Percentiles rank a stretch among this genome's conserved stretches.
Conservation (phyloP, 352 stramenopile genomes). For the Phytophthora pinifolia region DNA sequence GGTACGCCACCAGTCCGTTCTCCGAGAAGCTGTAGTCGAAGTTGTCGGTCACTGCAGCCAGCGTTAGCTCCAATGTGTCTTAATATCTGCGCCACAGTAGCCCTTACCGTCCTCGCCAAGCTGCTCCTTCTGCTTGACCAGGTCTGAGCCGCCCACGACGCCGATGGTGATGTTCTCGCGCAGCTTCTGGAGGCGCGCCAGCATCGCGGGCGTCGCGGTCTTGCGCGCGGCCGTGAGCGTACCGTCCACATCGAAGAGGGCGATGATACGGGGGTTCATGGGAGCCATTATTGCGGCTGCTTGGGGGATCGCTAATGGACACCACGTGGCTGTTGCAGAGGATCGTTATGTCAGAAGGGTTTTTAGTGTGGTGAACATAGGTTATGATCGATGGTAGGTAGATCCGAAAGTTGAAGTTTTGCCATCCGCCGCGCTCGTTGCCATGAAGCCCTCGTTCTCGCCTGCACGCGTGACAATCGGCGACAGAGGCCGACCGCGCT, state of each 20-base stretch:
- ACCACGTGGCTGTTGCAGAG: constrained; percentile 15
- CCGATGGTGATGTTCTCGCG: constrained; percentile 95
- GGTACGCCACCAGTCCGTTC: constrained; percentile 98
- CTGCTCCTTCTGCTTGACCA: constrained; percentile 99
- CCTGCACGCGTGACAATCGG: constrained; percentile 43
- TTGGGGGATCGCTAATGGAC: not conserved
- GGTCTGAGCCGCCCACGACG: constrained; percentile 97
- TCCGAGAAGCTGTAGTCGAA: constrained; percentile 99
- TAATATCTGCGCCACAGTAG: not conserved
- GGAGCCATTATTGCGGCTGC: constrained; percentile 32
- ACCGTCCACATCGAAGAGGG: constrained; percentile 99
- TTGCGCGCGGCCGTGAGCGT: constrained; percentile 96
- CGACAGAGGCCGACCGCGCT: constrained; percentile 29
- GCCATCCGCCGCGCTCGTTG: too few species aligned
- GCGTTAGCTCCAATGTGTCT: not conserved
- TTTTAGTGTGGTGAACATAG: not conserved
- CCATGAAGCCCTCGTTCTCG: constrained; percentile 54
- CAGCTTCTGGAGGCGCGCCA: constrained; percentile 93
- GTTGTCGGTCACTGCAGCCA: constrained; percentile 81
- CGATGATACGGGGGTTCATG: constrained; percentile 93
- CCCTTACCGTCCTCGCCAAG: constrained; percentile 91
- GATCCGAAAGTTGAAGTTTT: too few species aligned
- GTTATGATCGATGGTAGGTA: too few species aligned
- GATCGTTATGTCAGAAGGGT: not conserved
- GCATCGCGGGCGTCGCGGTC: constrained; percentile 92